Evolutionary conservation across 441 rosid species (phyloP).

Genomic region (Bruguiera hainesii): DNA sequence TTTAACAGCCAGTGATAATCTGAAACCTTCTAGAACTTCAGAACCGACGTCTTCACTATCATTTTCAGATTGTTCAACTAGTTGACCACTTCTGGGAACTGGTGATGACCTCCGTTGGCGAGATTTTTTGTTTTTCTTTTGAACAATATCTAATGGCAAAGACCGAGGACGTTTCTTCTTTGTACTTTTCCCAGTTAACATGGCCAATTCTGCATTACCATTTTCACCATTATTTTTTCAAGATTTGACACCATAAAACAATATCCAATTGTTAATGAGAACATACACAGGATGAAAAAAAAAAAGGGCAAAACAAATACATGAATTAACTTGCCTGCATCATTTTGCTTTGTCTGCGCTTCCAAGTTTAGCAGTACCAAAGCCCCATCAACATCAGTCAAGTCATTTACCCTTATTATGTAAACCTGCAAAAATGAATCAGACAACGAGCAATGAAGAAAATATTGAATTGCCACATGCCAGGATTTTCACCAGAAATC

Average conservation of each 20-base stretch:
- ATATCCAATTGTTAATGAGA: constrained; percentile 9
- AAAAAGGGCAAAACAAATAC: constrained; percentile 11
- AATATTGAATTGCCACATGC: constrained; percentile 1
- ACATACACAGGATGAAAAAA: not conserved
- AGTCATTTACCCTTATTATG: constrained; percentile 57
- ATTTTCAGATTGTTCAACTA: constrained; percentile 50
- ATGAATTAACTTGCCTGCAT: constrained; percentile 49
- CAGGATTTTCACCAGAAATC: not conserved
- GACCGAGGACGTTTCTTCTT: constrained; percentile 46
- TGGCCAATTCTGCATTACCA: constrained; percentile 27
- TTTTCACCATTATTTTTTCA: constrained; percentile 3
- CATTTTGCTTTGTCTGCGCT: constrained; percentile 45
- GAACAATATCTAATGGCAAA: constrained; percentile 42
- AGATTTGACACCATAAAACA: constrained; percentile 19
- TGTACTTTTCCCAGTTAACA: constrained; percentile 19
- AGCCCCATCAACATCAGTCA: constrained; percentile 61
- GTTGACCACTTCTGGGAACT: constrained; percentile 26
- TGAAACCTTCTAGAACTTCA: constrained; percentile 63
- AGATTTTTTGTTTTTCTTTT: constrained; percentile 40
- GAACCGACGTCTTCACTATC: constrained; percentile 69
- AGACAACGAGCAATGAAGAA: constrained; percentile 1
- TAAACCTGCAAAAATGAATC: constrained; percentile 43
- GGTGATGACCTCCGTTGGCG: constrained; percentile 25
- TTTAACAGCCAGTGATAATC: constrained; percentile 40
- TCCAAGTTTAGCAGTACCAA: constrained; percentile 65